Evolutionary conservation across 768 basidiomycete genomes (phyloP).

Genomic region (Dioszegia aurantiaca): DNA sequence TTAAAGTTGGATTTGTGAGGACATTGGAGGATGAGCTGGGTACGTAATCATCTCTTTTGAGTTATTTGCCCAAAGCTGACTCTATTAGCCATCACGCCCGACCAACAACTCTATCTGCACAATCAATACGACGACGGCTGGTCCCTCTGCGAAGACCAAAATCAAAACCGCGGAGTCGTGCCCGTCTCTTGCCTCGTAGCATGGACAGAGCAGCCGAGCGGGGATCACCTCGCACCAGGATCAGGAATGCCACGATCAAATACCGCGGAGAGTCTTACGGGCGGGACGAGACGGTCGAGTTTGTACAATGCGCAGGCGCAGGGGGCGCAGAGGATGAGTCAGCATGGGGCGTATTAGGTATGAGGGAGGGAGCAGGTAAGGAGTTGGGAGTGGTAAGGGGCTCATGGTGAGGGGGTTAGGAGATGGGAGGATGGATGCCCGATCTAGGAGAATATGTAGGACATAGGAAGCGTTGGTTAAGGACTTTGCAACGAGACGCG

Average conservation of each 20-base stretch:
- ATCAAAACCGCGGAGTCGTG: constrained; percentile 44
- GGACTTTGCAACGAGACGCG: too few relatives aligned
- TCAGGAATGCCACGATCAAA: not conserved
- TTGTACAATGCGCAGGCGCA: constrained; percentile 3
- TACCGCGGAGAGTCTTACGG: constrained; percentile 11
- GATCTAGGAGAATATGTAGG: too few relatives aligned
- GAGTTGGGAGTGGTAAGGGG: too few relatives aligned
- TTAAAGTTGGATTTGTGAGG: constrained; percentile 47
- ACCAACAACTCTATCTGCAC: constrained; percentile 48
- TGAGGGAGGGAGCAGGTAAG: not conserved
- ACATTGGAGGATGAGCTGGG: constrained; percentile 51
- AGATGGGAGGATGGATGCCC: too few relatives aligned
- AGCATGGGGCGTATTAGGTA: not conserved
- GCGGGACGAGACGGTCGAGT: constrained; percentile 12
- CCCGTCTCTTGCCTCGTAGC: constrained; percentile 47
- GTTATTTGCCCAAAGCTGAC: constrained; percentile 12
- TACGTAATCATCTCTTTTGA: constrained; percentile 19
- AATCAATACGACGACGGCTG: constrained; percentile 51
- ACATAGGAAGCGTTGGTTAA: too few relatives aligned
- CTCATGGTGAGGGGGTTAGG: too few relatives aligned
- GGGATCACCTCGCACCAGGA: constrained; percentile 4
- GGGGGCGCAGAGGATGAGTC: not conserved
- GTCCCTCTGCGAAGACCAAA: constrained; percentile 48
- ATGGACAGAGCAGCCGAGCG: constrained; percentile 12
- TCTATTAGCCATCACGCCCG: constrained; percentile 43